phyloP scores from a whole-genome alignment of 2,329 filamentous ascomycete genomes.

The Bipolaris cookei region DNA sequence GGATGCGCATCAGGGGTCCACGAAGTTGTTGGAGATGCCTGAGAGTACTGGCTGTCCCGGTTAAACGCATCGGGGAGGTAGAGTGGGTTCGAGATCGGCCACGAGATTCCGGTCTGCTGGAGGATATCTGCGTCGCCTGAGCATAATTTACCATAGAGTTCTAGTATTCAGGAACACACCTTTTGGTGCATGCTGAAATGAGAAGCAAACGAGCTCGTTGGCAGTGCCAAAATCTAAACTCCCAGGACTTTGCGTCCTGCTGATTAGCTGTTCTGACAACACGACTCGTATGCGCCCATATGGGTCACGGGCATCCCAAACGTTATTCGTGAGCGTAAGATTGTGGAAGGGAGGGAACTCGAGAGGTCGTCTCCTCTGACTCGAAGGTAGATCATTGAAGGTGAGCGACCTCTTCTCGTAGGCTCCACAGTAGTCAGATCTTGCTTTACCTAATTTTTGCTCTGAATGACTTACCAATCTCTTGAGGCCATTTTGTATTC shows the following conservation, averaged over 20 bases:
- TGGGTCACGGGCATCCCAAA: slow-evolving; percentile 75
- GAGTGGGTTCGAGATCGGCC: slow-evolving; percentile 64
- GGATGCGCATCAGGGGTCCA: slow-evolving; percentile 8
- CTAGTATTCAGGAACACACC: slow-evolving; percentile 57
- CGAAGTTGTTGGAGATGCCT: slow-evolving; percentile 2
- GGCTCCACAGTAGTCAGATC: slow-evolving; percentile 20
- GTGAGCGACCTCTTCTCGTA: slow-evolving; percentile 34
- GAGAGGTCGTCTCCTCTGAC: slow-evolving; percentile 61
- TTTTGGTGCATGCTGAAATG: slow-evolving; percentile 83
- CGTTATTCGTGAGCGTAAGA: slow-evolving; percentile 70
- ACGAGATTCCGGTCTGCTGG: slow-evolving; percentile 75
- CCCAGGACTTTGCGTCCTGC: slow-evolving; percentile 26
- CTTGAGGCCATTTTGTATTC: slow-evolving; percentile 39
- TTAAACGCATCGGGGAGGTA: slow-evolving; percentile 27
- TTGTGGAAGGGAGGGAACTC: slow-evolving; percentile 75
- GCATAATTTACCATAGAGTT: background rate
- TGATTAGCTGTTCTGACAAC: slow-evolving; percentile 72
- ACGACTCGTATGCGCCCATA: slow-evolving; percentile 77
- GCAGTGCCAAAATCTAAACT: slow-evolving; percentile 63
- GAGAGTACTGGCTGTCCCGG: slow-evolving; percentile 1
- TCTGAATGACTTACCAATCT: slow-evolving; percentile 32
- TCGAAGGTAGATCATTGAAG: slow-evolving; percentile 55
- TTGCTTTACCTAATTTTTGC: no score
- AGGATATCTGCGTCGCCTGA: slow-evolving; percentile 65
- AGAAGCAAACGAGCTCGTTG: slow-evolving; percentile 77